Percentiles rank a stretch among this genome's conserved stretches.
These are phyloP conservation scores for Dryas octopetala DNA, from an alignment of 306 rosid species.

Conservation along the genomic window DNA sequence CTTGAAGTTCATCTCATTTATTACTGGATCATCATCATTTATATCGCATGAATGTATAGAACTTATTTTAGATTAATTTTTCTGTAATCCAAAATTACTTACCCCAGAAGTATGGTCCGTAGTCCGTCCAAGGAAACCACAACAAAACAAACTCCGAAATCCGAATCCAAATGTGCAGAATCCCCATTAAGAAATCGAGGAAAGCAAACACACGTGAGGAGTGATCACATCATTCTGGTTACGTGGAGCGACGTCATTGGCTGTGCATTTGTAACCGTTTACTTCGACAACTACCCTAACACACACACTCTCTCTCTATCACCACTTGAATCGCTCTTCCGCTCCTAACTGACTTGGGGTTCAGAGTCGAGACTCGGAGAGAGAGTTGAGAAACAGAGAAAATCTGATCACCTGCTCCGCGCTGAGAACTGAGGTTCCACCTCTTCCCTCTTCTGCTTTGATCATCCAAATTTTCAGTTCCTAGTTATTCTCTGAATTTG, in stretches of 20 bases:
- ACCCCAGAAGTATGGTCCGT: no score
- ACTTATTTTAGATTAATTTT: no score
- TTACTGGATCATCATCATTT: no score
- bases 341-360: background rate
- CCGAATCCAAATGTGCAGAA: background rate
- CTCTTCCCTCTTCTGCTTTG: no score
- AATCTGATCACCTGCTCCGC: background rate
- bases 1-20: no score
- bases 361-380: no score
- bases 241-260: constrained; percentile 2
- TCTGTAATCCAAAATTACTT: no score
- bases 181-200: background rate
- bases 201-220: no score
- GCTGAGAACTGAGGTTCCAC: no score
- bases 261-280: background rate
- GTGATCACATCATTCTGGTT: background rate
- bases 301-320: background rate
- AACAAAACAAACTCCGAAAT: no score
- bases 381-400: background rate
- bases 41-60: no score
- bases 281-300: background rate
- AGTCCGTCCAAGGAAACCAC: no score
- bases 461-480: background rate
- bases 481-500: background rate
- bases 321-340: constrained; percentile 18